Conservation (phyloP, 73 alveolate species). For the Durusdinium trenchii region DNA sequence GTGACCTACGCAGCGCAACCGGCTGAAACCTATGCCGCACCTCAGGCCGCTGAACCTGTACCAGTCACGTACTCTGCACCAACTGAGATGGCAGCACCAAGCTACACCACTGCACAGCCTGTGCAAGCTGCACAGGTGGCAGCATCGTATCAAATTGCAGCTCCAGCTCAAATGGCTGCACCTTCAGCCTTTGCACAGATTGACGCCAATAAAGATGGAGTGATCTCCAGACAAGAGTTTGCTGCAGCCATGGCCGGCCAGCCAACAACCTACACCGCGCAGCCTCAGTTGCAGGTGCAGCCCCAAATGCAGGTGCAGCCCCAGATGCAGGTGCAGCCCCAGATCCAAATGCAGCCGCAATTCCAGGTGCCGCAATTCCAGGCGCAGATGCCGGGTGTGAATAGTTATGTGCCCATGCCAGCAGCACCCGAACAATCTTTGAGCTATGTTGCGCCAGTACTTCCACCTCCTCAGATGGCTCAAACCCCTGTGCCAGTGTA, state of each 20-base stretch:
- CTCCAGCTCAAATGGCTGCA: background rate
- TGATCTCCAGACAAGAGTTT: constrained; percentile 38
- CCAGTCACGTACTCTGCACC: constrained; percentile 2
- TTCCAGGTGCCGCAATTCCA: background rate
- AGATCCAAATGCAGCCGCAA: background rate
- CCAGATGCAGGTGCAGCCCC: constrained; percentile 29
- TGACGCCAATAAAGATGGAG: constrained; percentile 46
- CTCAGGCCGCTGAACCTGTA: constrained; percentile 7
- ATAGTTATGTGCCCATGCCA: constrained; percentile 43
- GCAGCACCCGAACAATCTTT: constrained; percentile 37
- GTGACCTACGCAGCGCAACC: background rate
- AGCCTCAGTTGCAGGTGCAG: background rate
- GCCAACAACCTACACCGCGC: no score
- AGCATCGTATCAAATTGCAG: constrained; percentile 13
- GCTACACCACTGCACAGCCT: constrained; percentile 29
- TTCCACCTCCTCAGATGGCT: background rate
- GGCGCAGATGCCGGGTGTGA: constrained; percentile 2
- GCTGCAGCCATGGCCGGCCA: constrained; percentile 32
- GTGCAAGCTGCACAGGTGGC: constrained; percentile 19
- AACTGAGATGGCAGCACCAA: constrained; percentile 19
- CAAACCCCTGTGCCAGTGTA: constrained; percentile 13
- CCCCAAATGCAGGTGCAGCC: background rate
- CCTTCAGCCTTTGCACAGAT: constrained; percentile 26
- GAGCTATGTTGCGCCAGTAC: constrained; percentile 48
- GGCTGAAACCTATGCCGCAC: constrained; percentile 6